These are phyloP conservation scores for Helianthus annuus DNA, from an alignment of 129 eudicot species.

Conservation along the genomic window DNA sequence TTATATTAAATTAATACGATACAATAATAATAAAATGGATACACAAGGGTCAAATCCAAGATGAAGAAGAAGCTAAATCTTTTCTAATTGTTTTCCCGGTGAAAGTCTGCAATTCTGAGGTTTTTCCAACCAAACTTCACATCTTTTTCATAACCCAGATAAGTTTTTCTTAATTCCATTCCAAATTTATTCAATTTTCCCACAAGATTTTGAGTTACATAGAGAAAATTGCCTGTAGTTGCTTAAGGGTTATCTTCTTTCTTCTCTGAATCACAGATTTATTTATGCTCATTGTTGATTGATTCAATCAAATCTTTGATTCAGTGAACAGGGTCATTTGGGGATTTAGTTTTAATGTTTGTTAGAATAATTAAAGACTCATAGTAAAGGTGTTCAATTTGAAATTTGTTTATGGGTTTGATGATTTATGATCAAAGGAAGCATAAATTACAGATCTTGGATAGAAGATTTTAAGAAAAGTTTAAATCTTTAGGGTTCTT, in stretches of 20 bases:
- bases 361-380: constrained; percentile 15
- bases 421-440: constrained; percentile 14
- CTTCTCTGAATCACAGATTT: constrained; percentile 40
- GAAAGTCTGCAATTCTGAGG: constrained; percentile 23
- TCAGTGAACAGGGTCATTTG: constrained; percentile 4
- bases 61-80: constrained; percentile 3
- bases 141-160: constrained; percentile 31
- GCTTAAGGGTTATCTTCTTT: constrained; percentile 15
- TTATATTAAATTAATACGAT: neutral
- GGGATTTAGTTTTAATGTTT: constrained; percentile 2
- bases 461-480: constrained; percentile 22
- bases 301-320: constrained; percentile 42
- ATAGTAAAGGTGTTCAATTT: constrained; percentile 20
- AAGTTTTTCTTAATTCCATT: constrained; percentile 27
- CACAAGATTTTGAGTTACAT: constrained; percentile 3
- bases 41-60: constrained; percentile 14
- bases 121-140: constrained; percentile 28
- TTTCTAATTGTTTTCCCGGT: constrained; percentile 31
- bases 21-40: neutral
- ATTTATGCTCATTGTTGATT: constrained; percentile 25
- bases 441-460: constrained; percentile 16
- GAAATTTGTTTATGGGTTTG: constrained; percentile 38
- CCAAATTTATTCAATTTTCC: constrained; percentile 14
- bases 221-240: constrained; percentile 4
- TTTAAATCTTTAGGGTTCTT: constrained; percentile 11